A percentile compares a stretch with the other conserved stretches of the same genome.
phyloP scores from a whole-genome alignment of 2,329 filamentous ascomycete species.

The Colletotrichum tropicale region DNA sequence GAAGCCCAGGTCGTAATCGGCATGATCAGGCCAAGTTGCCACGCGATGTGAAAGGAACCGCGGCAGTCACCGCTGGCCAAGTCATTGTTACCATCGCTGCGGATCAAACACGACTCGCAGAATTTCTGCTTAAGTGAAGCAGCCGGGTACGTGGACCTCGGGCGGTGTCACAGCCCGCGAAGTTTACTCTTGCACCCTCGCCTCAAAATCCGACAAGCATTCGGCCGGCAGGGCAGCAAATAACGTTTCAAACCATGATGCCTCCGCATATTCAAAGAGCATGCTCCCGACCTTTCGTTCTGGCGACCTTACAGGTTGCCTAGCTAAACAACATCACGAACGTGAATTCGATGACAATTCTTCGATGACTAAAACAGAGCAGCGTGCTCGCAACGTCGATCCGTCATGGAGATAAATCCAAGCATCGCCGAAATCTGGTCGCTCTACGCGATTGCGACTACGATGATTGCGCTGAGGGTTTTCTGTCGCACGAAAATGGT shows the following conservation, averaged over 20 bases:
- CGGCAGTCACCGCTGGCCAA: neutral
- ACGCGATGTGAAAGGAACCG: neutral
- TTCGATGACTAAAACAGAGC: neutral
- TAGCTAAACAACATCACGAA: neutral
- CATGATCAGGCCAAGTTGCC: neutral
- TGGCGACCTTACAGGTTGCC: rapidly evolving
- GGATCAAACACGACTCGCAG: neutral
- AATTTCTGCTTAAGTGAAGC: neutral
- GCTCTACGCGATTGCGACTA: constrained; percentile 35
- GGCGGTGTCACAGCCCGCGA: neutral
- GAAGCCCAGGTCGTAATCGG: neutral
- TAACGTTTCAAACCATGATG: neutral
- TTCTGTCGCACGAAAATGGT: constrained; percentile 37
- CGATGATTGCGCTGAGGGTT: constrained; percentile 33
- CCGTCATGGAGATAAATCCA: neutral
- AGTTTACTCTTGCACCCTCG: neutral
- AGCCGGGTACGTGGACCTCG: neutral
- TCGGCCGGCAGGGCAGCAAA: neutral
- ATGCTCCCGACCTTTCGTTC: neutral
- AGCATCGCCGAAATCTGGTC: constrained; percentile 37
- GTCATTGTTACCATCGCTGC: neutral
- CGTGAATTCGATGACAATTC: neutral
- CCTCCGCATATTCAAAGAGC: neutral
- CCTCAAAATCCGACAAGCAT: neutral
- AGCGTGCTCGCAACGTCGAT: neutral